phyloP scores from a whole-genome alignment of 2,329 filamentous ascomycete species.

The Leptographium wingfieldii region DNA sequence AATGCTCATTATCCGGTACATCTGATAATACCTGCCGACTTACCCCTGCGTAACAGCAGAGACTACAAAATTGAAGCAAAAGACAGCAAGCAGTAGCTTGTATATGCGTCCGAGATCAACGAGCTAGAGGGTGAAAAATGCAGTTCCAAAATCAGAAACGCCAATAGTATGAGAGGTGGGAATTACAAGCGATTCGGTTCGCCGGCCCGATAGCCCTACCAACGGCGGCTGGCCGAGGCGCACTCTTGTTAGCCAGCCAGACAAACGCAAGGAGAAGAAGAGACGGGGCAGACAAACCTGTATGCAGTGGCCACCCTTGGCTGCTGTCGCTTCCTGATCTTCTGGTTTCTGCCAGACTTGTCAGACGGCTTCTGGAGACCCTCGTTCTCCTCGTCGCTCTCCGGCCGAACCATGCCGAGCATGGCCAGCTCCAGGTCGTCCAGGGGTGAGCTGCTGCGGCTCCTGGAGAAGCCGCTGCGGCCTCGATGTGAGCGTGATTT shows the following conservation, averaged over 20 bases:
- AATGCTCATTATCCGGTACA: no score
- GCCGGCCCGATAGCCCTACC: neutral
- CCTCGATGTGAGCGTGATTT: neutral
- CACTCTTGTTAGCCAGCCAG: neutral
- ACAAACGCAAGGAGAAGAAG: neutral
- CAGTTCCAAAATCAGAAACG: neutral
- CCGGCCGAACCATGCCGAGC: slow-evolving; percentile 15
- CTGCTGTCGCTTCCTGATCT: slow-evolving; percentile 3
- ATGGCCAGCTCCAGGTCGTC: slow-evolving; percentile 14
- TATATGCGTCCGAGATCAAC: no score
- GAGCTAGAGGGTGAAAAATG: neutral
- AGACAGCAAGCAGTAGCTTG: no score
- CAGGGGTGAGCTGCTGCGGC: slow-evolving; percentile 13
- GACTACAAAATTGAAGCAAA: neutral
- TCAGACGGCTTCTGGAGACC: neutral
- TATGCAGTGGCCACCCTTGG: slow-evolving; percentile 7
- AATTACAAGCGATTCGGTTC: neutral
- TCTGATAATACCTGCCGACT: no score
- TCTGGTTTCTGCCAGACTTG: neutral
- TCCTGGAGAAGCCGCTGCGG: neutral
- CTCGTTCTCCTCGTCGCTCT: neutral
- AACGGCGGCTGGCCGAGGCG: neutral
- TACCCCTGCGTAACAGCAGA: no score
- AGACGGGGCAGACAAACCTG: slow-evolving; percentile 1
- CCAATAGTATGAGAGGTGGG: neutral